phyloP scores from a whole-genome alignment of 306 rosid species.

The Lithocarpus polystachyus region DNA sequence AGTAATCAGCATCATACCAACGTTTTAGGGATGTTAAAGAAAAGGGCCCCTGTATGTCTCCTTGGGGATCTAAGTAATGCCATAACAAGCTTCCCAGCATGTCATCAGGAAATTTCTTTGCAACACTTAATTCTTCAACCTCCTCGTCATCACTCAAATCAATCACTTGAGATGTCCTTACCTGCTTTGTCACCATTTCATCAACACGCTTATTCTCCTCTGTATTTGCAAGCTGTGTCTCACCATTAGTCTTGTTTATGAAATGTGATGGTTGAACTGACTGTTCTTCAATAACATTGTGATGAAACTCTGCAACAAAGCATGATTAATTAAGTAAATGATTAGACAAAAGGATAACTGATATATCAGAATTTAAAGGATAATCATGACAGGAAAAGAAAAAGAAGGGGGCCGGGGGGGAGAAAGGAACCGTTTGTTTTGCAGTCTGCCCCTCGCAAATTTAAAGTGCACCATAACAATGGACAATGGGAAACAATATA shows the following conservation, averaged over 20 bases:
- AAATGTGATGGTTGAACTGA: slow-evolving; percentile 22
- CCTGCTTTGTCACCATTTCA: slow-evolving; percentile 9
- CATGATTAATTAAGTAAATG: not conserved
- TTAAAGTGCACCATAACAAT: not conserved
- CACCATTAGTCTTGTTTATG: not conserved
- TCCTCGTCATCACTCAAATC: slow-evolving; percentile 61
- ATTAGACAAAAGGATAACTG: not conserved
- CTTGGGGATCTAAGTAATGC: slow-evolving; percentile 76
- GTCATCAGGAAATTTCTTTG: slow-evolving; percentile 21
- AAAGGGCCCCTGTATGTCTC: slow-evolving; percentile 75
- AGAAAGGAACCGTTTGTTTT: too few relatives aligned
- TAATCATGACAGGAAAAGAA: not conserved
- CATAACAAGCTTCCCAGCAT: slow-evolving; percentile 34
- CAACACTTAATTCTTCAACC: slow-evolving; percentile 16
- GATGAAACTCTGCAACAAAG: slow-evolving; percentile 38
- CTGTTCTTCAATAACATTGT: slow-evolving; percentile 24
- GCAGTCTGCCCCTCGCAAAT: not conserved
- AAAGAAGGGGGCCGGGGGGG: too few relatives aligned
- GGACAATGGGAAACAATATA: too few relatives aligned
- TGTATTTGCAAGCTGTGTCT: slow-evolving; percentile 17
- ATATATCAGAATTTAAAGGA: not conserved
- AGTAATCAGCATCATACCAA: slow-evolving; percentile 71
- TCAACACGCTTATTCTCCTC: slow-evolving; percentile 17
- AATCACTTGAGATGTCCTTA: slow-evolving; percentile 33
- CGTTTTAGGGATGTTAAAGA: slow-evolving; percentile 43